A percentile compares a stretch with the other conserved stretches of the same genome.
phyloP scores from a whole-genome alignment of 2,329 filamentous ascomycete genomes.

The Pezicula rhizophila region DNA sequence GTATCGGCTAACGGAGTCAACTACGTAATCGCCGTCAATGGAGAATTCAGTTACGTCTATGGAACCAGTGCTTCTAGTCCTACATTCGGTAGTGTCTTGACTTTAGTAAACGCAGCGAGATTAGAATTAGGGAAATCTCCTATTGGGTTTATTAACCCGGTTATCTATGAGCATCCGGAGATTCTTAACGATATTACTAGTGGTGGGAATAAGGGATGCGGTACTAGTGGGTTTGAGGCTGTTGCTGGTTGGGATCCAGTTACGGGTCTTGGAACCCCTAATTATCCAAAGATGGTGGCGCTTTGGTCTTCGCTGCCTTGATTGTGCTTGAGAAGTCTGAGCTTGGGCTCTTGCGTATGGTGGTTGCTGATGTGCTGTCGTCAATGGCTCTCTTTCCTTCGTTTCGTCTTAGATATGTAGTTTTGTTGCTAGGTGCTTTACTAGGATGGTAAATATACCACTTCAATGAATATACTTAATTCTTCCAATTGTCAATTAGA shows the following conservation, averaged over 20 bases:
- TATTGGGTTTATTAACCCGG: constrained; percentile 36
- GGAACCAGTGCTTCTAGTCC: constrained; percentile 43
- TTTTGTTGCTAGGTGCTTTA: too few relatives aligned
- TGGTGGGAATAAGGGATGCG: constrained; percentile 16
- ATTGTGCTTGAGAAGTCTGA: not conserved
- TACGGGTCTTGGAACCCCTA: not conserved
- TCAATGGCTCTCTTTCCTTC: too few relatives aligned
- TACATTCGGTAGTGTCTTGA: constrained; percentile 34
- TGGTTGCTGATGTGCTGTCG: too few relatives aligned
- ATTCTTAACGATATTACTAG: constrained; percentile 24
- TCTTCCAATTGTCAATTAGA: too few relatives aligned
- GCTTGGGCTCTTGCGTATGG: too few relatives aligned
- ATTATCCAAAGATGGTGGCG: not conserved
- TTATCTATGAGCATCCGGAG: constrained; percentile 25
- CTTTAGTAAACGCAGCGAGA: constrained; percentile 34
- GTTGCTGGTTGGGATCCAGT: constrained; percentile 18
- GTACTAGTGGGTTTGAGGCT: constrained; percentile 28
- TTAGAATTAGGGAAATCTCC: constrained; percentile 30
- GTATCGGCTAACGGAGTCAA: constrained; percentile 38
- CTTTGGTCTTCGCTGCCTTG: not conserved
- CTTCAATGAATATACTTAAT: too few relatives aligned
- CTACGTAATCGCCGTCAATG: constrained; percentile 37
- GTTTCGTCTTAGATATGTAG: too few relatives aligned
- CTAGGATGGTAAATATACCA: too few relatives aligned
- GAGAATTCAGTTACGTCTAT: constrained; percentile 35